Base-by-base conservation (phyloP, 2,329 filamentous ascomycete species). In the Drechslera avenae region DNA sequence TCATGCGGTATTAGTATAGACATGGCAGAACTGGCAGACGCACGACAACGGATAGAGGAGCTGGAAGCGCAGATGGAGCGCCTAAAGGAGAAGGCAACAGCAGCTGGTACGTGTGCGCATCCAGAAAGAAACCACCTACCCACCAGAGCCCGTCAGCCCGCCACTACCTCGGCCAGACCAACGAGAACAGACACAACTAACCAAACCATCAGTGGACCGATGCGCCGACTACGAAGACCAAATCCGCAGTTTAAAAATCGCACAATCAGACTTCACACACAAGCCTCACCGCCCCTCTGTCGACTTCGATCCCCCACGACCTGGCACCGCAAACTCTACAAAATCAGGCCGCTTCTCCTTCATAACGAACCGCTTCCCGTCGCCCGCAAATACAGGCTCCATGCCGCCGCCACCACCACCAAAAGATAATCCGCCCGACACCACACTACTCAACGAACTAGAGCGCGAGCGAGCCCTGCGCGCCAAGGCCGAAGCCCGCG, bases 211-310 rank as follows among this genome's bases (percentile, higher is more conserved):
- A 82, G 81, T 79, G 40, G 78, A 80, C 59, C 84, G 77, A 68
- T 79, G 85, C 56, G 87, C 89, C 66, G 87, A 91, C 76, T 91
- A 91, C 79, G 89, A 93, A 75, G 88, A 91, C 73, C 87, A 91
- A 70, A 81, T 91, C 33, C 79, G 83, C 36, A 78, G 74, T 36
- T 78, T 91, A 18, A 57, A 61, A 35, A 48, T 31, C 31, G 49
- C 19, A 52, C 52, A 43, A 56, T 63, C 43, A 46, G 42, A 31
- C 18, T 54, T 65, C 31, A 59, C 61, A 36, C 50, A 56, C 10
- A 23, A 3, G 14, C 42, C 4, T 46, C 57, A 31, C 13, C 58
- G 61, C 28, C 56, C 59, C 40, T 69, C 64, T 17, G 12, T 50
- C 8, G 47, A 46, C 32, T 54, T 62, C 54, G 67, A 64, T 49